A percentile compares a stretch with the other conserved stretches of the same genome.
These are phyloP conservation scores for Pseudogymnoascus sp. DNA, from an alignment of 2,329 filamentous ascomycete genomes.

Conservation along the genomic window DNA sequence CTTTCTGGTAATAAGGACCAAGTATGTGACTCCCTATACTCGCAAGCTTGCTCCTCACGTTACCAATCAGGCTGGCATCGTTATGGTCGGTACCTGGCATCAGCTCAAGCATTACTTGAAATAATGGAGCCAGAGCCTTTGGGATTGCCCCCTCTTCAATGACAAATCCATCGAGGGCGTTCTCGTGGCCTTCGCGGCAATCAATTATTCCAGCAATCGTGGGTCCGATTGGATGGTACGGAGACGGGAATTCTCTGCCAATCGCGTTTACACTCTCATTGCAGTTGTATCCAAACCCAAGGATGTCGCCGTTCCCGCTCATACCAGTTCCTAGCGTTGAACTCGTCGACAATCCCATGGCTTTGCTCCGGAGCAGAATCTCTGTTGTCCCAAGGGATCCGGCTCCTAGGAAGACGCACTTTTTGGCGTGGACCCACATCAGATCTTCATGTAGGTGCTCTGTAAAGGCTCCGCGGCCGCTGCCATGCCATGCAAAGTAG, in stretches of 20 bases:
- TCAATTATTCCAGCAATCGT: conserved; percentile 58
- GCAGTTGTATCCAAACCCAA: conserved; percentile 58
- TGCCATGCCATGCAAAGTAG: conserved; percentile 57
- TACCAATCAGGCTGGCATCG: conserved; percentile 33
- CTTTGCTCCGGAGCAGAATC: conserved; percentile 52
- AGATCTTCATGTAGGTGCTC: conserved; percentile 48
- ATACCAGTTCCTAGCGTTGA: conserved; percentile 49
- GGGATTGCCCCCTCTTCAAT: conserved; percentile 58
- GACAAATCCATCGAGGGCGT: conserved; percentile 53
- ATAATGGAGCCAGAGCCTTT: conserved; percentile 44
- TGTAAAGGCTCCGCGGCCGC: conserved; percentile 47
- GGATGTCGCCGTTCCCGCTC: conserved; percentile 59
- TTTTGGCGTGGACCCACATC: conserved; percentile 59
- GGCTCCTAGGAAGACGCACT: conserved; percentile 59
- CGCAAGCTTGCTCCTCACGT: conserved; percentile 39
- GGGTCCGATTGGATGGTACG: conserved; percentile 48
- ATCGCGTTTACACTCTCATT: conserved; percentile 49
- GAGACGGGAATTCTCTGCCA: conserved; percentile 41
- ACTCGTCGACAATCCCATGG: conserved; percentile 50
- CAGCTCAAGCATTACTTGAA: conserved; percentile 49
- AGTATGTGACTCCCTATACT: conserved; percentile 45
- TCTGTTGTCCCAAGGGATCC: conserved; percentile 58
- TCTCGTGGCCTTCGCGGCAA: conserved; percentile 41
- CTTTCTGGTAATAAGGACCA: conserved; percentile 48
- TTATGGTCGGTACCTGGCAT: conserved; percentile 40